A percentile compares a stretch with the other conserved stretches of the same genome.
Evolutionary conservation across 306 rosid genomes (phyloP).

Genomic region (Casuarina cunninghamiana): DNA sequence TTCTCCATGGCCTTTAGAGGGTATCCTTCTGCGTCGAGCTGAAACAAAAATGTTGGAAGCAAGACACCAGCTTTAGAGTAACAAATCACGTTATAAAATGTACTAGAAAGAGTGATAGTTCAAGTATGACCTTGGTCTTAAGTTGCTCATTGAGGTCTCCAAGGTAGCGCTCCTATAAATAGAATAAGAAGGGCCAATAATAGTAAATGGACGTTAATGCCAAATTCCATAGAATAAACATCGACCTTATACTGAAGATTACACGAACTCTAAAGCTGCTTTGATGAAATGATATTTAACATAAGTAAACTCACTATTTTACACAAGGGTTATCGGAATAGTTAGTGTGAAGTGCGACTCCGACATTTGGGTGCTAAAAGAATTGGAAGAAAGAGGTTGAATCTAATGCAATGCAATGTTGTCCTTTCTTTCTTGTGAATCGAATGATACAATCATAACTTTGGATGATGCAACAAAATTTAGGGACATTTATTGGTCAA

Average conservation of each 20-base stretch:
- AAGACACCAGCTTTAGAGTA: too few species aligned
- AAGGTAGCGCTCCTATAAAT: slow-evolving; percentile 71
- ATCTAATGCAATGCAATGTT: not conserved
- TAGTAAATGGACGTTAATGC: not conserved
- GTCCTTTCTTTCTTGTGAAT: not conserved
- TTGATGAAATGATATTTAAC: not conserved
- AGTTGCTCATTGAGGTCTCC: slow-evolving; percentile 77
- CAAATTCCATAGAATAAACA: too few species aligned
- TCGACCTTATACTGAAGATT: too few species aligned
- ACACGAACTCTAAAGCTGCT: not conserved
- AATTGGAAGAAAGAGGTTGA: not conserved
- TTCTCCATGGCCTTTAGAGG: slow-evolving; percentile 57
- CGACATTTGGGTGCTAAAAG: not conserved
- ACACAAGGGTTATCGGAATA: too few species aligned
- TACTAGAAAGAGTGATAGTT: not conserved
- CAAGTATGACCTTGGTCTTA: slow-evolving; percentile 56
- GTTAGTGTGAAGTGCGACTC: too few species aligned
- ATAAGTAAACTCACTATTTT: too few species aligned
- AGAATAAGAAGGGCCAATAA: slow-evolving; percentile 9
- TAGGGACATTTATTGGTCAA: not conserved
- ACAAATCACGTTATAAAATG: not conserved
- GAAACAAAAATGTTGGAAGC: not conserved
- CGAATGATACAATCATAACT: not conserved
- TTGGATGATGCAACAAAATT: not conserved
- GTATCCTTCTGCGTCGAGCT: slow-evolving; percentile 75